Conservation (phyloP, 768 basidiomycete species). For the Suillus variegatus region DNA sequence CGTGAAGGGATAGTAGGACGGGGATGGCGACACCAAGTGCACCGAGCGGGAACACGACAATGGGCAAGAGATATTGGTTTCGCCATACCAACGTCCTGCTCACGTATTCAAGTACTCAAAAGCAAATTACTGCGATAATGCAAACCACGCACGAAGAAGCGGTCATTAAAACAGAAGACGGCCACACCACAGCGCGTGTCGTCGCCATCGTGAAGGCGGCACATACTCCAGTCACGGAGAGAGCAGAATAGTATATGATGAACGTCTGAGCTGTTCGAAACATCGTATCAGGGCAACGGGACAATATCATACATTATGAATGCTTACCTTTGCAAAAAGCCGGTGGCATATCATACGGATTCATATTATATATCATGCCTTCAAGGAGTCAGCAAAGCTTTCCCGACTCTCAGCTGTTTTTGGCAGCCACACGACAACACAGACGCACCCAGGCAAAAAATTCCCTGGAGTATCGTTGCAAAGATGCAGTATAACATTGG, state of each 20-base stretch:
- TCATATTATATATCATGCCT: constrained; percentile 70
- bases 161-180: constrained; percentile 29
- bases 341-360: constrained; percentile 57
- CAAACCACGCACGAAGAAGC: constrained; percentile 21
- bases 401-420: neutral
- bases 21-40: constrained; percentile 45
- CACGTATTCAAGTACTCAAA: neutral
- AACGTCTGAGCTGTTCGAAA: constrained; percentile 42
- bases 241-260: constrained; percentile 43
- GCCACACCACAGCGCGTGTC: constrained; percentile 45
- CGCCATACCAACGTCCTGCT: constrained; percentile 54
- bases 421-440: neutral
- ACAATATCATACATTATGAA: constrained; percentile 17
- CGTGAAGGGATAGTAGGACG: constrained; percentile 44
- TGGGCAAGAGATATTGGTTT: constrained; percentile 41
- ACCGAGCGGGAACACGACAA: constrained; percentile 49
- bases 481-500: constrained; percentile 50
- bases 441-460: constrained; percentile 59
- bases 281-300: constrained; percentile 14
- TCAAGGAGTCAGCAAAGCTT: constrained; percentile 3
- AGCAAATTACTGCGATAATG: neutral
- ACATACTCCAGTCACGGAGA: constrained; percentile 45
- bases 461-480: constrained; percentile 51
- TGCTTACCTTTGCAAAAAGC: constrained; percentile 57
- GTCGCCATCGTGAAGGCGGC: constrained; percentile 49